Percentiles rank a stretch among this genome's conserved stretches.
phyloP scores from a whole-genome alignment of 225 moss, liverwort and hornwort species.

The Sphagnum tenellum region DNA sequence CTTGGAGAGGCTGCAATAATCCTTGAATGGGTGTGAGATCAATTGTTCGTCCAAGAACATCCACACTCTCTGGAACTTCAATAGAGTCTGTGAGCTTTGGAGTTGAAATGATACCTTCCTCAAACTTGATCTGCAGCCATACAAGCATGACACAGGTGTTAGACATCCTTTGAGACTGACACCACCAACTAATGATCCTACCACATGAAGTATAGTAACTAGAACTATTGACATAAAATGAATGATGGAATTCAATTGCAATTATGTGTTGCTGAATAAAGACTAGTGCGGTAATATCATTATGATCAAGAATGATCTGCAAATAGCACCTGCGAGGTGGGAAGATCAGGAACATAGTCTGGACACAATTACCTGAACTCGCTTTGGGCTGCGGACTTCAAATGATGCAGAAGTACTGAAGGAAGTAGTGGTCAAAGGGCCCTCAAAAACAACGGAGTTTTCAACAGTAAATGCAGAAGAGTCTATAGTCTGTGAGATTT shows the following conservation, averaged over 20 bases:
- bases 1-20: conserved; percentile 67
- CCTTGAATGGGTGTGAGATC: conserved; percentile 59
- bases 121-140: conserved; percentile 70
- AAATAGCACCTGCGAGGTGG: neutral
- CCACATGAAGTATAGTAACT: no score
- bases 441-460: conserved; percentile 68
- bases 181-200: no score
- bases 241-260: no score
- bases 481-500: conserved; percentile 84
- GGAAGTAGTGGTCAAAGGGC: conserved; percentile 70
- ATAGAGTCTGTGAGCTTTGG: conserved; percentile 66
- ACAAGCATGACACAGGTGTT: neutral
- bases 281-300: no score
- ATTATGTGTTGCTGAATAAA: no score
- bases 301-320: neutral
- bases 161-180: no score
- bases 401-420: conserved; percentile 82
- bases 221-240: neutral
- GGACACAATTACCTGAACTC: conserved; percentile 62
- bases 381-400: conserved; percentile 92
- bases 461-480: conserved; percentile 61
- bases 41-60: conserved; percentile 65
- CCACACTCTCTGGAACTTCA: conserved; percentile 60
- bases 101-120: conserved; percentile 76
- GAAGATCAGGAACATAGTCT: neutral